Conservation (phyloP, 73 alveolate species). For the Paramecium octaurelia region DNA sequence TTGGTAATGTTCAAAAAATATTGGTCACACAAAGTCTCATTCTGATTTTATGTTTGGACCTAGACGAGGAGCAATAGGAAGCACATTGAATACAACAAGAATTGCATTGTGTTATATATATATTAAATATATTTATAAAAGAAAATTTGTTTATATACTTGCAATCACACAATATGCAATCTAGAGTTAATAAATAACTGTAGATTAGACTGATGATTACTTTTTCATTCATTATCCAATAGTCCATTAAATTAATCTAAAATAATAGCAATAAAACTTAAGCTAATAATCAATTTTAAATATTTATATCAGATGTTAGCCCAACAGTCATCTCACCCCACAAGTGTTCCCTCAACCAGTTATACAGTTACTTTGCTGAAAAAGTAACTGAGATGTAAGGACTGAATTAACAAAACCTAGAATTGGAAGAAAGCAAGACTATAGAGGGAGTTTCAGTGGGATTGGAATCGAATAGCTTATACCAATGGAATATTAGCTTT, state of each 20-base stretch:
- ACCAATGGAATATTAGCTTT: conserved; percentile 81
- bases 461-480: conserved; percentile 77
- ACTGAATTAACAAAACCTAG: not conserved
- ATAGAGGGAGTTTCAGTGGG: conserved; percentile 80
- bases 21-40: not conserved
- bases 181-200: not conserved
- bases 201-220: not conserved
- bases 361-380: not conserved
- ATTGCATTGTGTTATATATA: not conserved
- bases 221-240: too few relatives aligned
- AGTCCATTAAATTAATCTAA: not conserved
- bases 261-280: not conserved
- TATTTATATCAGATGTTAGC: not conserved
- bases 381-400: not conserved
- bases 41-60: not conserved
- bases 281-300: not conserved
- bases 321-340: not conserved
- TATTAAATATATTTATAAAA: not conserved
- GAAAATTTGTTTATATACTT: not conserved
- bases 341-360: not conserved
- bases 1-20: not conserved
- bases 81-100: not conserved
- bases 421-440: conserved; percentile 36
- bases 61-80: not conserved
- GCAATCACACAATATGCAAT: not conserved